phyloP scores from a whole-genome alignment of 306 rosid species.

The Begonia peltatifolia region DNA sequence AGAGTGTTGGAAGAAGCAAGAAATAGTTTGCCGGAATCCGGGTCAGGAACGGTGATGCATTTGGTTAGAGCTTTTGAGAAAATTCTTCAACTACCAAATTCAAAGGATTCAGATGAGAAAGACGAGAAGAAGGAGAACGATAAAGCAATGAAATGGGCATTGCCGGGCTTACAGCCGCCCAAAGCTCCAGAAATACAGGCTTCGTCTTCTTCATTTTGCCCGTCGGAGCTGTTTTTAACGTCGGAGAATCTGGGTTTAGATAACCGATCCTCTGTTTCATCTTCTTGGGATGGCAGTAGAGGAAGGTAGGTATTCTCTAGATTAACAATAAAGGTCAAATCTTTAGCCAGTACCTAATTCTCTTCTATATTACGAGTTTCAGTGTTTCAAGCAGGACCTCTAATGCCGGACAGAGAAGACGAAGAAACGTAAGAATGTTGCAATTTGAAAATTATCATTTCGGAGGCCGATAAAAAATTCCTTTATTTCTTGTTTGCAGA shows the following conservation, averaged over 20 bases:
- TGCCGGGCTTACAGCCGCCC: slow-evolving; percentile 49
- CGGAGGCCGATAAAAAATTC: slow-evolving; percentile 6
- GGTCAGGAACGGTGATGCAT: slow-evolving; percentile 66
- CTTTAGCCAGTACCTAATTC: slow-evolving; percentile 9
- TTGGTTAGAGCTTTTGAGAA: slow-evolving; percentile 86
- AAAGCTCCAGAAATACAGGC: slow-evolving; percentile 22
- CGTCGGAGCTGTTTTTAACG: slow-evolving; percentile 45
- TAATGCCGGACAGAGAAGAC: slow-evolving; percentile 46
- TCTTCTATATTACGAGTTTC: slow-evolving; percentile 8
- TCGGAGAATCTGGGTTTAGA: slow-evolving; percentile 66
- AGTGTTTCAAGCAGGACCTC: slow-evolving; percentile 63
- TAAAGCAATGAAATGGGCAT: slow-evolving; percentile 63
- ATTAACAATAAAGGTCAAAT: slow-evolving; percentile 2
- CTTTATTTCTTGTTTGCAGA: slow-evolving; percentile 29
- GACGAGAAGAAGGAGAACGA: slow-evolving; percentile 16
- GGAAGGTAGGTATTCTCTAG: slow-evolving; percentile 44
- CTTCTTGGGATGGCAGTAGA: slow-evolving; percentile 64
- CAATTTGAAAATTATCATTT: not conserved
- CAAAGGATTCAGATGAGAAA: slow-evolving; percentile 17
- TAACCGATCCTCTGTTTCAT: slow-evolving; percentile 28
- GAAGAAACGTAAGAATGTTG: slow-evolving; percentile 64
- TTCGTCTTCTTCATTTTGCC: slow-evolving; percentile 28
- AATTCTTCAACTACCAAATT: slow-evolving; percentile 32
- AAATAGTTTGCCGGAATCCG: slow-evolving; percentile 55
- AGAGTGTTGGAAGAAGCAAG: slow-evolving; percentile 69